Percentiles rank a stretch among this genome's conserved stretches.
These are phyloP conservation scores for Sanguinoderma infundibulare DNA, from an alignment of 1,284 basidiomycete genomes.

Conservation along the genomic window DNA sequence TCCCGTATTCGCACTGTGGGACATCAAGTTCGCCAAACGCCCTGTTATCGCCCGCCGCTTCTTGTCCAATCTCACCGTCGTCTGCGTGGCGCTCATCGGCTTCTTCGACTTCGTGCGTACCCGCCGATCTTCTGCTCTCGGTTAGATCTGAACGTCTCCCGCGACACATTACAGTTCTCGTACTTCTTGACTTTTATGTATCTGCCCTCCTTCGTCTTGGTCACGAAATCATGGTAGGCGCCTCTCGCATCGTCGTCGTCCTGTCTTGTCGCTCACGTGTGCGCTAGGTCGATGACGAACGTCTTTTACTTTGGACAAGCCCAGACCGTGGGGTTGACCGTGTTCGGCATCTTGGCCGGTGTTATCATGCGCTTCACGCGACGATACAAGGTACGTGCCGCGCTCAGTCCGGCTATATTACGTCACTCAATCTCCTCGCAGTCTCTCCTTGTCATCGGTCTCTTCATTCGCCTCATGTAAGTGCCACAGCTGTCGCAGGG, in stretches of 20 bases:
- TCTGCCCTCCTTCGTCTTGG: slow-evolving; percentile 61
- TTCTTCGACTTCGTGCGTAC: slow-evolving; percentile 69
- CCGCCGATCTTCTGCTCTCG: slow-evolving; percentile 1
- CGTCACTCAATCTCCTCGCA: slow-evolving; percentile 30
- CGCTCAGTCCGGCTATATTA: background rate
- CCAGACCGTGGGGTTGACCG: slow-evolving; percentile 64
- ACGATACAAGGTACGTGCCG: slow-evolving; percentile 52
- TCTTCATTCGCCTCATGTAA: slow-evolving; percentile 64
- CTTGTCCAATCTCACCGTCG: slow-evolving; percentile 59
- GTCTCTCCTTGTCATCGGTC: slow-evolving; percentile 68
- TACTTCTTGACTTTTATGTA: slow-evolving; percentile 68
- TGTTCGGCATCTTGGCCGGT: slow-evolving; percentile 70
- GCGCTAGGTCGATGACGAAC: slow-evolving; percentile 51
- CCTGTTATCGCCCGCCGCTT: slow-evolving; percentile 63
- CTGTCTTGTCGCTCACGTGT: background rate
- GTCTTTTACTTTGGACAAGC: slow-evolving; percentile 59
- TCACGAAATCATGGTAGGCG: slow-evolving; percentile 62
- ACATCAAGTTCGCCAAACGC: slow-evolving; percentile 50
- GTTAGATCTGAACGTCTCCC: background rate
- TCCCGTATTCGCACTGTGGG: slow-evolving; percentile 52
- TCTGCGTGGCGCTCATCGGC: slow-evolving; percentile 67
- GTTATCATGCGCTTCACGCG: slow-evolving; percentile 56
- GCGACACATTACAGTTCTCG: slow-evolving; percentile 47
- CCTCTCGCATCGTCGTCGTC: background rate
- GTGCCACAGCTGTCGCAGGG: slow-evolving; percentile 9